These are phyloP conservation scores for Rhodotorula paludigena DNA, from an alignment of 768 basidiomycete genomes.

Conservation along the genomic window DNA sequence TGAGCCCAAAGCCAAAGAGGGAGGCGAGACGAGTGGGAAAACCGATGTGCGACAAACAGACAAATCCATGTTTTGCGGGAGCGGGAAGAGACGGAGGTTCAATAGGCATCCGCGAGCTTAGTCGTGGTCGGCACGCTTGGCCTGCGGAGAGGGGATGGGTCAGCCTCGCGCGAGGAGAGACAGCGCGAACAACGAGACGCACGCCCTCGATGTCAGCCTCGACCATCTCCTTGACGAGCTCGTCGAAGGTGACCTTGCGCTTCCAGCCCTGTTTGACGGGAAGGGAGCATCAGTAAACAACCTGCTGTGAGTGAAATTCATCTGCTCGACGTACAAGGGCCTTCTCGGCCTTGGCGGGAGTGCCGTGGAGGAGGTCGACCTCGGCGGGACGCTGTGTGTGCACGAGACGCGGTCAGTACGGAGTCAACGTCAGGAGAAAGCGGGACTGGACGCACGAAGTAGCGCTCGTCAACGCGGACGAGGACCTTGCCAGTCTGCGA, in stretches of 20 bases:
- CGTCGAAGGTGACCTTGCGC: slow-evolving; percentile 73
- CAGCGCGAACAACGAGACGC: background rate
- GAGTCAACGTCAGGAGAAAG: slow-evolving; percentile 50
- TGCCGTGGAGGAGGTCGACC: slow-evolving; percentile 71
- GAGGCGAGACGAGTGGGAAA: no score
- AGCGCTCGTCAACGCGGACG: slow-evolving; percentile 77
- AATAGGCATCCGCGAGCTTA: no score
- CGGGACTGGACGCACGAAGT: slow-evolving; percentile 68
- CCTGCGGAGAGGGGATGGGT: slow-evolving; percentile 8
- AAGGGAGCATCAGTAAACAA: no score
- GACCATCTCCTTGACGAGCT: slow-evolving; percentile 89
- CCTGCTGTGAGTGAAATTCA: no score
- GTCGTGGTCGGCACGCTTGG: slow-evolving; percentile 35
- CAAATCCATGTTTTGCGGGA: no score
- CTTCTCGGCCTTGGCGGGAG: slow-evolving; percentile 83
- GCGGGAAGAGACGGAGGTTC: no score
- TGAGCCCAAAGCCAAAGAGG: no score
- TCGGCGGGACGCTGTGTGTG: slow-evolving; percentile 30
- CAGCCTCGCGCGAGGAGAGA: background rate
- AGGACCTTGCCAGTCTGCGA: slow-evolving; percentile 63
- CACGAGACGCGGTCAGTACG: background rate
- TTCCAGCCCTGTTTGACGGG: slow-evolving; percentile 62
- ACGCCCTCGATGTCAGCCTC: slow-evolving; percentile 64
- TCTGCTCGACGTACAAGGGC: slow-evolving; percentile 50
- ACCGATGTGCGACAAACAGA: no score